These are phyloP conservation scores for Volvox reticuliferus DNA, from an alignment of 139 green algal species.

Conservation along the genomic window DNA sequence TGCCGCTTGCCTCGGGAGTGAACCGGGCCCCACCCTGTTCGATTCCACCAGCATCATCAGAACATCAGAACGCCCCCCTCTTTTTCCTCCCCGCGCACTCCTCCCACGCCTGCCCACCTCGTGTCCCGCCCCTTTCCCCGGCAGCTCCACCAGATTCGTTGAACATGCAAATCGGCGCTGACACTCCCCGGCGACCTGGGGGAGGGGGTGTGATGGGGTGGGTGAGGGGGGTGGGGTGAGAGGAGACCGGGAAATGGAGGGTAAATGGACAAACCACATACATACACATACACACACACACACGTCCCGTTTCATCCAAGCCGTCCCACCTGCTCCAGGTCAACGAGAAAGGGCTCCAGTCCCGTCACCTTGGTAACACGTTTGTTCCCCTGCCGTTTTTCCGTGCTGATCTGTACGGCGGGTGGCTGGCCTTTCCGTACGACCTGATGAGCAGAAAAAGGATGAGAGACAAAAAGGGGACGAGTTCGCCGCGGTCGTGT, in stretches of 20 bases:
- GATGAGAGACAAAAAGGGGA: neutral
- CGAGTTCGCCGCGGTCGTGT: too few relatives aligned
- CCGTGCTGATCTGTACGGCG: conserved; percentile 52
- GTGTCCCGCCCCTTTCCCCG: conserved; percentile 58
- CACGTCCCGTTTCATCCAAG: neutral
- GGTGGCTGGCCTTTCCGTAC: conserved; percentile 61
- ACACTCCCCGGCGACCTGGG: conserved; percentile 29
- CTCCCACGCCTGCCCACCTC: conserved; percentile 35
- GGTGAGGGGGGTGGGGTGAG: neutral
- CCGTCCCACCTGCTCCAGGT: conserved; percentile 45
- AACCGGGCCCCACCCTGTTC: too few relatives aligned
- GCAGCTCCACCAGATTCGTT: conserved; percentile 58
- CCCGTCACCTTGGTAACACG: conserved; percentile 60
- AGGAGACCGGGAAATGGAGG: neutral
- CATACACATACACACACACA: neutral
- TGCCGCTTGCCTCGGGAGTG: too few relatives aligned
- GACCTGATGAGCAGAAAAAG: conserved; percentile 23
- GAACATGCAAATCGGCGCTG: conserved; percentile 58
- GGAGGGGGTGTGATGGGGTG: too few relatives aligned
- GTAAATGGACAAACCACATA: neutral
- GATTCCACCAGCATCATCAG: too few relatives aligned
- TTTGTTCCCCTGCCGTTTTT: conserved; percentile 73
- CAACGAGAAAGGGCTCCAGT: conserved; percentile 63
- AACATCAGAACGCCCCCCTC: too few relatives aligned
- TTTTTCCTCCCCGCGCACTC: too few relatives aligned